Conservation (phyloP, 129 eudicot species). For the Pittosporum tobira region DNA sequence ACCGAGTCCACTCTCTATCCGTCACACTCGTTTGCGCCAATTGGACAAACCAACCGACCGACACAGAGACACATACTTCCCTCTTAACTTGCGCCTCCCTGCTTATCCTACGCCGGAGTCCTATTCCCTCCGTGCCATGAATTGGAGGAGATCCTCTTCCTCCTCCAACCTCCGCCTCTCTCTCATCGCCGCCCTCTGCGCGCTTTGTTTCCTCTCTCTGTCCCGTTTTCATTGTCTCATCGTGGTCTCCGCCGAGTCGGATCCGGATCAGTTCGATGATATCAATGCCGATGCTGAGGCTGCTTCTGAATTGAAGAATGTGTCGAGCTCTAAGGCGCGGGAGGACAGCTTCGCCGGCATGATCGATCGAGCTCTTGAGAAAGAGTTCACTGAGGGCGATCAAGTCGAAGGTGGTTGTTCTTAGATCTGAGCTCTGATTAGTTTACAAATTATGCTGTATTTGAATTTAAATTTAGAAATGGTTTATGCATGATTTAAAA, state of each 20-base stretch:
- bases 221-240: background rate
- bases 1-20: background rate
- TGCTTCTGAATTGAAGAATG: slow-evolving; percentile 20
- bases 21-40: too few species aligned
- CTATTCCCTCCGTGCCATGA: slow-evolving; percentile 27
- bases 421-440: slow-evolving; percentile 32
- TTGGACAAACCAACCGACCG: too few species aligned
- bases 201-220: slow-evolving; percentile 14
- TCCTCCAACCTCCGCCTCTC: slow-evolving; percentile 15
- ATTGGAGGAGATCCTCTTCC: slow-evolving; percentile 12
- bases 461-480: too few species aligned
- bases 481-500: too few species aligned
- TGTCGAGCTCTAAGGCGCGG: slow-evolving; percentile 27
- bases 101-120: slow-evolving; percentile 27
- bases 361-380: slow-evolving; percentile 86
- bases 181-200: too few species aligned
- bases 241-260: slow-evolving; percentile 11
- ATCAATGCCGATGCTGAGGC: slow-evolving; percentile 3
- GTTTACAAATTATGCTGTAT: background rate
- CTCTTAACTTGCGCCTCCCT: slow-evolving; percentile 20
- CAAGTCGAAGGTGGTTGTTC: slow-evolving; percentile 62
- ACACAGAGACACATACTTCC: background rate
- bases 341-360: slow-evolving; percentile 82
- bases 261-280: slow-evolving; percentile 30
- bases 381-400: slow-evolving; percentile 80